A percentile compares a stretch with the other conserved stretches of the same genome.
These are phyloP conservation scores for Penicillium salamii DNA, from an alignment of 495 filamentous ascomycete genomes.

Conservation along the genomic window DNA sequence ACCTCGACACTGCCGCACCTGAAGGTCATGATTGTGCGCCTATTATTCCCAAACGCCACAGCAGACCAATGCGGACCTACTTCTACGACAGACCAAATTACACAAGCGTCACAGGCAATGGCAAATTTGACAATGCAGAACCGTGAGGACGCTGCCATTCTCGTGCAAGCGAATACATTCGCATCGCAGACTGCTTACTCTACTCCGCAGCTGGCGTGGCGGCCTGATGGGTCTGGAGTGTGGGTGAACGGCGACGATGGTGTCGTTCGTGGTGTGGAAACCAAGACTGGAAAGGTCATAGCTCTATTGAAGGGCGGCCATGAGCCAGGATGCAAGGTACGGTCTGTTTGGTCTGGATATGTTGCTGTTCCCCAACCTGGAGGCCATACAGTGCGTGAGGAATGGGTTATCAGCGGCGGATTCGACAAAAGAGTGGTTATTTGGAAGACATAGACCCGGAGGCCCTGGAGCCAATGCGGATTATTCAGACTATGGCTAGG, in stretches of 20 bases:
- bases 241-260: conserved; percentile 74
- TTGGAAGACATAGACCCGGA: conserved; percentile 50
- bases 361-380: conserved; percentile 35
- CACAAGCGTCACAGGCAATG: conserved; percentile 50
- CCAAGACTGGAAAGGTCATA: conserved; percentile 56
- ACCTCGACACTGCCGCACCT: conserved; percentile 62
- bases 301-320: conserved; percentile 51
- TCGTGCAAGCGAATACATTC: conserved; percentile 57
- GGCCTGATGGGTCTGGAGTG: conserved; percentile 61
- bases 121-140: conserved; percentile 50
- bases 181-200: conserved; percentile 68
- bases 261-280: conserved; percentile 60
- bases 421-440: conserved; percentile 65
- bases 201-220: conserved; percentile 63
- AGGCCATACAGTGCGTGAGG: conserved; percentile 30
- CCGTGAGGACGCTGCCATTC: conserved; percentile 58
- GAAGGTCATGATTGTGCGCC: conserved; percentile 63
- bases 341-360: conserved; percentile 61
- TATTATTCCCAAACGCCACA: conserved; percentile 46
- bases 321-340: conserved; percentile 59
- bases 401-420: conserved; percentile 65
- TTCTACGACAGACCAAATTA: conserved; percentile 18
- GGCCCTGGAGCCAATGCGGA: too few relatives aligned
- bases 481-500: too few relatives aligned
- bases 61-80: conserved; percentile 4